Base-by-base conservation (phyloP, 345 rosid genomes). In the Bruguiera parviflora region DNA sequence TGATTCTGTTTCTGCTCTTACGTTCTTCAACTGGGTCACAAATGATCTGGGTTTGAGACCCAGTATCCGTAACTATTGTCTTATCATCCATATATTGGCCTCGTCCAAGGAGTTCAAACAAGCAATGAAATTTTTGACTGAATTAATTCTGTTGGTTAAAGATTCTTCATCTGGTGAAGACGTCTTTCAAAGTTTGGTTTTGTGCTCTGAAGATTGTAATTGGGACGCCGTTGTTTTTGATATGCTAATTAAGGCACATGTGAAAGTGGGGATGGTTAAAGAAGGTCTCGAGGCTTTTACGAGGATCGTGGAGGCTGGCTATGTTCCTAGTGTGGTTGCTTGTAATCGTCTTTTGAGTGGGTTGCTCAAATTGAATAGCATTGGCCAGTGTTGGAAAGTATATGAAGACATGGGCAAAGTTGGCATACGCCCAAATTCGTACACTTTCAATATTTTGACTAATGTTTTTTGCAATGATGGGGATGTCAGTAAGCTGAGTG, bases 311-410 rank as follows among this genome's bases (percentile, higher is more conserved):
- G 82, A 78, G 74, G 61, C 70, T 15, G 95, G 95, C 51, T 88
- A 73, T 76, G 57, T 66, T 55, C 91, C 95, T 11, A 85, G 88
- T 71, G 90, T 87, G 58, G 79, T 89, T 60, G 78, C 96, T 60
- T 91, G 96, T 71, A 93, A 93, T 77, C 82, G 69, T 72, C 95
- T 94, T 72, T 74, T 94, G 75, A 82, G 87, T 73, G 92, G 96
- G 22, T 70, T 91, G 79, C 51, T 86, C 84, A 88, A 85, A 62
- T 18, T 80, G 73, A 86, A 89, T 56, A 69, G 53, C 46, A 53
- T 78, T 64, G 79, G 77, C 39, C 75, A 75, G 58, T 94, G 97
- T 74, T 94, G 97, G 98, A 56, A 69, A 66, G 86, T 94, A 66
- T 89, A 94, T 71, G 76, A 73, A 49, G 85, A 75, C 58, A 94